Evolutionary conservation across 164 flowering plant species (phyloP).

Genomic region (Platanus orientalis): DNA sequence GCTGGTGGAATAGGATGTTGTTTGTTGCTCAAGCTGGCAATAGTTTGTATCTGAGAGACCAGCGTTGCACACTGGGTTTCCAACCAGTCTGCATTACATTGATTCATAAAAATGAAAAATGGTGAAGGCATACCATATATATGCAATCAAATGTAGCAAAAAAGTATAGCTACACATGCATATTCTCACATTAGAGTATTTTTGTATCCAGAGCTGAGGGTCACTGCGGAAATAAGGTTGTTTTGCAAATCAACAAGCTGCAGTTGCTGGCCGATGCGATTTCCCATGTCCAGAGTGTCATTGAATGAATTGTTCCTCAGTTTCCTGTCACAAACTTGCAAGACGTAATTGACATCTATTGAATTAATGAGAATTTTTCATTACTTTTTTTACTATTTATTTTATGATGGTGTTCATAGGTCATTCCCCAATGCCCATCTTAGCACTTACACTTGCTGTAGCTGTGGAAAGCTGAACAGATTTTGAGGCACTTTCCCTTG

Average conservation of each 20-base stretch:
- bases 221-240: slow-evolving; percentile 48
- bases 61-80: slow-evolving; percentile 68
- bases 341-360: background rate
- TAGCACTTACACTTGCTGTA: slow-evolving; percentile 77
- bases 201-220: slow-evolving; percentile 37
- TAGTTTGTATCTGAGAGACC: slow-evolving; percentile 37
- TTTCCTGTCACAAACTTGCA: slow-evolving; percentile 39
- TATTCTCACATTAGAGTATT: slow-evolving; percentile 57
- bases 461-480: slow-evolving; percentile 60
- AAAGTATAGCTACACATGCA: background rate
- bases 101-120: background rate
- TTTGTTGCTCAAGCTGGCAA: slow-evolving; percentile 51
- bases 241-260: slow-evolving; percentile 70
- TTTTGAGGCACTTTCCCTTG: slow-evolving; percentile 51
- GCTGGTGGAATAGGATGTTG: slow-evolving; percentile 57
- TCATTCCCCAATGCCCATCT: background rate
- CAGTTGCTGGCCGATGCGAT: slow-evolving; percentile 48
- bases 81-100: slow-evolving; percentile 43
- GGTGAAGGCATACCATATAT: background rate
- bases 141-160: background rate
- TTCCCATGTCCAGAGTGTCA: slow-evolving; percentile 57
- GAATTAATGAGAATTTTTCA: background rate
- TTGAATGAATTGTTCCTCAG: slow-evolving; percentile 64
- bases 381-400: background rate
- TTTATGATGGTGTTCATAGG: background rate